Base-by-base conservation (phyloP, 257 asterid species). In the Penstemon davidsonii region DNA sequence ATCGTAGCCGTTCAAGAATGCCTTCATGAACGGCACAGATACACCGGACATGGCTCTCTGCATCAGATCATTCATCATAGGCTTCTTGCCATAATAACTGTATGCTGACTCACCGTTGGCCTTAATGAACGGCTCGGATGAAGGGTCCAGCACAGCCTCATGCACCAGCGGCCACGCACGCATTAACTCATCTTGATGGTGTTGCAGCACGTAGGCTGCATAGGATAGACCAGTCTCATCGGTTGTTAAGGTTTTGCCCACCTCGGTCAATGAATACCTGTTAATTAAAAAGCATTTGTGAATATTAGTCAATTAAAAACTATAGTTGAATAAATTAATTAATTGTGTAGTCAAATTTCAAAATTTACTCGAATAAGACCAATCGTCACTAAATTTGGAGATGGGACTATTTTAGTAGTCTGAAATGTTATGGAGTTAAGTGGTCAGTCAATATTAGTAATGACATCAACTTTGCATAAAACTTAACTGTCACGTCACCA, bases 41-140 rank as follows among this genome's bases (percentile, higher is more conserved):
- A 71, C 80, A 0, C 76, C 76, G 42, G 80, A 68, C 80, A 76
- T 76, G 45, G 76, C 80, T 46, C 53, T 76, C 68, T 57, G 68
- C 80, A 76, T 76, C 47, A 71, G 66, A 13, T 18, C 44, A 59
- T 71, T 76, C 76, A 76, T 76, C 51, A 70, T 70, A 5, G 76
- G 57, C 5, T 53, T 60, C 66, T 66, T 70, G 0, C 77, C 73
- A 3, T 76, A 71, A 65, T 71, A 66, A 52, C 6, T 25, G 62
- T 70, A 76, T 12, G 80, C 73, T 43, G 73, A 46, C 61, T 60
- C 70, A 3, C 74, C 77, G 62, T 76, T 71, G 9, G 70, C 77
- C 55, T 66, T 76, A 10, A 42, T 70, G 47, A 76, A 71, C 49
- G 80, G 77, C 73, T 70, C 80, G 2, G 53, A 10, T 0, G 70